Evolutionary conservation across 345 rosid species (phyloP).

Genomic region (Salix koriyanagi): DNA sequence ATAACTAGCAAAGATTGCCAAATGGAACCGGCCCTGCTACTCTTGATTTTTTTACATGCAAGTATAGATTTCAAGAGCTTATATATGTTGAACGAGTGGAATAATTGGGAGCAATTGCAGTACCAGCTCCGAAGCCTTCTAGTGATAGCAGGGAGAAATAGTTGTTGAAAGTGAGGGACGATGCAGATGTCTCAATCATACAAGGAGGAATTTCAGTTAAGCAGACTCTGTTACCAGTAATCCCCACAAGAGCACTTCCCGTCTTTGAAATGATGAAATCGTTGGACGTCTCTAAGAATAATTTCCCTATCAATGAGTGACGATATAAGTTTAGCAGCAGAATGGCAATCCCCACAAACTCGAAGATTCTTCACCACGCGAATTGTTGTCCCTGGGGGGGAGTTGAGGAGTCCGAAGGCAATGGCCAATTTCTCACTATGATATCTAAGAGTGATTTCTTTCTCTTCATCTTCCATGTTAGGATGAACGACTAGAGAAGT

Average conservation of each 20-base stretch:
- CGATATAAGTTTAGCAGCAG: constrained; percentile 28
- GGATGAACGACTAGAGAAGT: constrained; percentile 21
- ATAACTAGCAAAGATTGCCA: not conserved
- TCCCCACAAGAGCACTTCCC: constrained; percentile 30
- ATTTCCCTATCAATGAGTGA: constrained; percentile 15
- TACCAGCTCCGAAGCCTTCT: not conserved
- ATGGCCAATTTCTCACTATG: constrained; percentile 26
- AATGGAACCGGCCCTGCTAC: not conserved
- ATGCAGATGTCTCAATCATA: not conserved
- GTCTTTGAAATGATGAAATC: constrained; percentile 25
- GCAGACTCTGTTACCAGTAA: constrained; percentile 11
- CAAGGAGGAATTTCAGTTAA: not conserved
- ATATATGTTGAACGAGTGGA: not conserved
- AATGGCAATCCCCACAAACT: constrained; percentile 28
- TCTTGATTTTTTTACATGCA: not conserved
- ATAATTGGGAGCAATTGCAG: not conserved
- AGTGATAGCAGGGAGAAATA: not conserved
- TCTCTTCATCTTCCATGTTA: constrained; percentile 16
- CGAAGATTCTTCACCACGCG: constrained; percentile 33
- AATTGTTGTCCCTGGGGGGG: constrained; percentile 18
- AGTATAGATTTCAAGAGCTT: not conserved
- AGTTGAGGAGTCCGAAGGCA: constrained; percentile 21
- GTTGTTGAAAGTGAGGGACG: not conserved
- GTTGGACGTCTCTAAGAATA: constrained; percentile 25
- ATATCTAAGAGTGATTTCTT: constrained; percentile 22